Evolutionary conservation across 1,139 yeast genomes (phyloP), one percentile per base, ranked within the genome.

Genomic region (Debaryomyces udenii): DNA sequence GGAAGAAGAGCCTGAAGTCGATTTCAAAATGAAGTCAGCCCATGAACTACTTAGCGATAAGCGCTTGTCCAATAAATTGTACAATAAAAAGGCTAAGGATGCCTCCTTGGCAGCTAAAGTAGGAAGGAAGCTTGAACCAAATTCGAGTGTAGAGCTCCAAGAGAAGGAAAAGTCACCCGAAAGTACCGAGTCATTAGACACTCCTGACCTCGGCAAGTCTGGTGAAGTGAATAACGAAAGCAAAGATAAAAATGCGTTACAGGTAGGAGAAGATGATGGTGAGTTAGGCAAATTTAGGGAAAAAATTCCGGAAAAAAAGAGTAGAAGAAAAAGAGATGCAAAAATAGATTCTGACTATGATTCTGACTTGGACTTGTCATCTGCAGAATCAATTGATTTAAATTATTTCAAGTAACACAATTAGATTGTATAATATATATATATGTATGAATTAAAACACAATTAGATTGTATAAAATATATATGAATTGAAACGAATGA

Each of bases 1-100:
- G 41, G 62, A 48, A 28, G 63, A 60, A 15, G 64, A 59, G 7
- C 71, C 64, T 14, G 62, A 53, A 2, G 64, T 53, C 1, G 73
- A 60, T 5, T 61, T 77, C 43, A 66, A 66, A 45, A 74, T 80
- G 70, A 67, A 62, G 43, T 74, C 84, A 29, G 80, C 80, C 0
- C 81, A 78, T 49, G 81, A 76, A 35, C 45, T 69, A 33, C 52
- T 62, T 37, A 45, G 55, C 13, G 70, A 66, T 44, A 54, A 52
- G 42, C 52, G 51, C 18, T 43, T 61, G 36, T 46, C 50, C 3
- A 56, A 40, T 31, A 43, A 41, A 18, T 26, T 33, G 10, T 30
- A 29, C 24, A 10, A 11, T 13, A 31, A 24, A n/a, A 29, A 36
- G 18, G n/a, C 27, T 6, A 22, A 13, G 15, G 13, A 18, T 15